Base-by-base conservation (phyloP, 495 filamentous ascomycete species). In the Xeromyces bisporus region DNA sequence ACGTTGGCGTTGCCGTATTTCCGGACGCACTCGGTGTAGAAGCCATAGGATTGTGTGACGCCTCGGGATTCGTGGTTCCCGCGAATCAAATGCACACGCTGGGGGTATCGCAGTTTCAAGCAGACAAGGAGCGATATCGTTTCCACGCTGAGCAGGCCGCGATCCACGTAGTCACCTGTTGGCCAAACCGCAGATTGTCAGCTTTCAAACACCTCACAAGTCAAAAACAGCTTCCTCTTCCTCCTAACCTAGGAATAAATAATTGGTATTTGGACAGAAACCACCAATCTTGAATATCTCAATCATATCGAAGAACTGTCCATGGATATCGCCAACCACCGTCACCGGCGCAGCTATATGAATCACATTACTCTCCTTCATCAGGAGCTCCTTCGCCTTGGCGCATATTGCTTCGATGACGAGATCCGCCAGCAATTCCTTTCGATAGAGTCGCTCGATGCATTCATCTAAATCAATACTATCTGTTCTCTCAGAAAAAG, bases 291-390 rank as follows among this genome's bases (percentile, higher is more conserved):
- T 87, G 55, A 97, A 97, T 38, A 97, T 97, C 66, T 97, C 89
- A 27, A 96, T 81, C 67, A 97, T 71, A 46, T 97, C 89, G 47
- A 84, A 96, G 55, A 97, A 97, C 57, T 97, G 89, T 11, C 89
- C 89, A 55, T 97, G 89, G 43, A 97, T 97, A 47, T 97, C 89
- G 38, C 89, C 89, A 6, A 97, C 91, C 2, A 97, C 89, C n/a
- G 89, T 97, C 25, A 97, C 82, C 6, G 89, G 89, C 10, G 89
- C 86, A 33, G 74, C 73, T 36, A 97, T 91, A 50, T 97, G 89
- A 26, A 97, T 89, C 29, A 97, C 89, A 63, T 97, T 97, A 66
- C 87, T 94, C 70, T 97, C 89, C 51, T 89, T 91, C 89, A 97
- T 97, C 39, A 97, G 66, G 34, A 96, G 67, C 56, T 97, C 89